Conservation (phyloP, 2,329 filamentous ascomycete genomes). For the Harringtonia aguacate region DNA sequence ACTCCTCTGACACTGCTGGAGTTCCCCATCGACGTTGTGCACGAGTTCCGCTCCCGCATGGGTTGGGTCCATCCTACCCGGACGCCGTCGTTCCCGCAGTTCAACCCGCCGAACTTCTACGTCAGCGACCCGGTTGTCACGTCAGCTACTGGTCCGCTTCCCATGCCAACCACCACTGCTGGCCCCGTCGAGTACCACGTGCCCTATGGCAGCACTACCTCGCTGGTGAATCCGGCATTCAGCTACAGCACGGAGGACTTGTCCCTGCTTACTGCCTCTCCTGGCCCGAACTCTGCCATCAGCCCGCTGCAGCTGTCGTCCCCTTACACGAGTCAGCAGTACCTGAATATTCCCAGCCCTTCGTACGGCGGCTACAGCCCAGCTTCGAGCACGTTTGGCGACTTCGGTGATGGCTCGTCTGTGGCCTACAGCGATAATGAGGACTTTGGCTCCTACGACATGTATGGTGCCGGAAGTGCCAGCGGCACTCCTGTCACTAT, state of each 20-base stretch:
- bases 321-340: conserved; percentile 42
- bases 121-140: conserved; percentile 23
- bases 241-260: conserved; percentile 55
- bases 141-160: conserved; percentile 20
- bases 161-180: conserved; percentile 27
- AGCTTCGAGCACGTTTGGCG: conserved; percentile 47
- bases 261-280: conserved; percentile 40
- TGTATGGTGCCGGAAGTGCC: conserved; percentile 25
- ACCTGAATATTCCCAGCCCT: conserved; percentile 53
- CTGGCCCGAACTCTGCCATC: conserved; percentile 31
- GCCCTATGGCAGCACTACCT: conserved; percentile 31
- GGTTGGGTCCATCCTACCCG: conserved; percentile 52
- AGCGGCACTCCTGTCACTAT: conserved; percentile 14
- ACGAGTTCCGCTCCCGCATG: conserved; percentile 58
- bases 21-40: conserved; percentile 58
- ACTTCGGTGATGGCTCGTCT: conserved; percentile 28
- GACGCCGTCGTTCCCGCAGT: conserved; percentile 51
- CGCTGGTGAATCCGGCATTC: conserved; percentile 39
- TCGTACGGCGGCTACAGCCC: conserved; percentile 51
- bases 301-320: conserved; percentile 48
- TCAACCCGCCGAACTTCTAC: conserved; percentile 44
- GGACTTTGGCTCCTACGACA: conserved; percentile 40
- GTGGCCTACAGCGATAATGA: conserved; percentile 53
- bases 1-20: conserved; percentile 60
- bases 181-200: conserved; percentile 27